A percentile compares a stretch with the other conserved stretches of the same genome.
Conservation (phyloP, 192 early-diverging fungal species). For the Linnemannia hyalina region DNA sequence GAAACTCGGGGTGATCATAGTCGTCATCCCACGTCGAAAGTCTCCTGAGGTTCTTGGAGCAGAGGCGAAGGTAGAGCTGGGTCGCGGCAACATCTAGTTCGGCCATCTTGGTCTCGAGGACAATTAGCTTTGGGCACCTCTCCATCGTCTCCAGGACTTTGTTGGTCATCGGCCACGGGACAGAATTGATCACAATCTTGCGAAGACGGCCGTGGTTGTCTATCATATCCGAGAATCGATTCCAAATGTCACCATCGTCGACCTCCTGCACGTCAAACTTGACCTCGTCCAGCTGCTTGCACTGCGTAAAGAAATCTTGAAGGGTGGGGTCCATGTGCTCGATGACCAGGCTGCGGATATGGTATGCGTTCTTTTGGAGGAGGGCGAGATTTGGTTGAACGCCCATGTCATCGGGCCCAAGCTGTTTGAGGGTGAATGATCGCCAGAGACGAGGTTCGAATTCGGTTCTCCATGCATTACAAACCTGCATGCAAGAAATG, state of each 20-base stretch:
- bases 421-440: constrained; percentile 4
- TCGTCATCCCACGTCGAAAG: constrained; percentile 3
- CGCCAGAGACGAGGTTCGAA: constrained; percentile 38
- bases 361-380: constrained; percentile 26
- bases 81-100: background rate
- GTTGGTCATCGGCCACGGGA: background rate
- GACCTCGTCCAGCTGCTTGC: constrained; percentile 13
- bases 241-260: background rate
- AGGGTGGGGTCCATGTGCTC: constrained; percentile 16
- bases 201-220: constrained; percentile 13
- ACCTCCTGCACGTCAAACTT: background rate
- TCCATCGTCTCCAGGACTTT: constrained; percentile 16
- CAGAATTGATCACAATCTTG: constrained; percentile 16
- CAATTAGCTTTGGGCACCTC: constrained; percentile 22
- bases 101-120: constrained; percentile 17
- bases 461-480: constrained; percentile 28
- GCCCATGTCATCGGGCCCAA: too few relatives aligned
- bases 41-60: constrained; percentile 3
- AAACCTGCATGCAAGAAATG: constrained; percentile 24
- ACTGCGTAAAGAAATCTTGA: constrained; percentile 20
- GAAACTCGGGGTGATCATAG: background rate
- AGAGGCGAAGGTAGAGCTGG: constrained; percentile 5
- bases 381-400: background rate
- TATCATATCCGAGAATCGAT: constrained; percentile 21
- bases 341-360: constrained; percentile 23